Evolutionary conservation across 2,329 filamentous ascomycete genomes (phyloP), one percentile per base, ranked within the genome.

Genomic region (Elsinoe australis): DNA sequence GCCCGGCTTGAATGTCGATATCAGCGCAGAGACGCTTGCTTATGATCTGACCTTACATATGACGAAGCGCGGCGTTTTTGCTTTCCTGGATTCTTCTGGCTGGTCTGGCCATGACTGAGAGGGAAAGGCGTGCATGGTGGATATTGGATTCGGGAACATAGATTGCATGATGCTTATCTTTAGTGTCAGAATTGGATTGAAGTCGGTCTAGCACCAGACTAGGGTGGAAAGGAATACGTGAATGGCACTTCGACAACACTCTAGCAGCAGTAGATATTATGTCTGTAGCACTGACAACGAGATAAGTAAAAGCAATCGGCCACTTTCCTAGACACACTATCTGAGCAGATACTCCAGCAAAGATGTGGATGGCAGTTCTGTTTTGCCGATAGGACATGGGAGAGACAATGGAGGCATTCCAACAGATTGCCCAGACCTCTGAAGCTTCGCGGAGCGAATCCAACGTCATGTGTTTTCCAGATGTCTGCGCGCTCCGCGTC

Each of bases 61-160:
- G 33, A 36, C 33, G 33, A 36, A 36, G 33, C 33, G 33, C 15
- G 33, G 33, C 33, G 33, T 36, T 36, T 36, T 19, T 36, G 14
- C 18, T 36, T 4, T 36, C 12, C 33, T 36, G 5, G 33, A 21
- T 18, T n/a, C 29, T n/a, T 35, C 32, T 35, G 5, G 32, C 32
- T 18, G 31, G 7, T 18, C 19, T 17, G 32, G 19, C n/a, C 17
- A 18, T 14, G 14, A 7, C 31, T 5, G 6, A 4, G 32, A 17
- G 14, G 32, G 32, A 17, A 7, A 9, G 10, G 35, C 9, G 35
- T 18, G 35, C 35, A 39, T 39, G 4, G n/a, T n/a, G n/a, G n/a
- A n/a, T n/a, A n/a, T n/a, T n/a, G n/a, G 5, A 6, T 24, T 21
- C 17, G 35, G 17, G 7, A 29, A 29, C 24, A 39, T 22, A 39